These are phyloP conservation scores for Leptoxyphium fumago DNA, from an alignment of 2,329 filamentous ascomycete genomes.

Conservation along the genomic window DNA sequence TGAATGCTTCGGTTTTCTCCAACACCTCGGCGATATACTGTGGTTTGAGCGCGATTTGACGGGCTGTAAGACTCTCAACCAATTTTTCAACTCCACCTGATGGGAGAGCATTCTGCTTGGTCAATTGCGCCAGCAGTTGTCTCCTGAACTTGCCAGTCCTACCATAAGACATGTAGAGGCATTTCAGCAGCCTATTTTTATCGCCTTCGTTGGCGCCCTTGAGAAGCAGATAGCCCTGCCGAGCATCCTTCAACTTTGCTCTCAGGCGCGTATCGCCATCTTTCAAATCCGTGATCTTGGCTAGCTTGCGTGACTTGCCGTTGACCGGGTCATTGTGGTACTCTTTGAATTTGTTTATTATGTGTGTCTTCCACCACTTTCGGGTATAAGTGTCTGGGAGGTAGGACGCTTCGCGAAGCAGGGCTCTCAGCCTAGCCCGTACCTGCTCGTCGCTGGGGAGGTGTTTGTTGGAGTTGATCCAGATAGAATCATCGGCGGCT, in stretches of 20 bases:
- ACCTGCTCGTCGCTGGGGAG: too few relatives aligned
- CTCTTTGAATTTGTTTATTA: background rate
- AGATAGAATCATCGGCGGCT: too few relatives aligned
- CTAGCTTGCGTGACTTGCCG: background rate
- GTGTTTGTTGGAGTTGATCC: too few relatives aligned
- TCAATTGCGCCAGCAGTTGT: conserved; percentile 24
- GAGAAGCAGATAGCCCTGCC: conserved; percentile 31
- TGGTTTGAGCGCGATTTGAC: background rate
- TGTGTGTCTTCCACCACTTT: background rate
- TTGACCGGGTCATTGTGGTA: background rate
- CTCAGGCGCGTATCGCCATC: conserved; percentile 2
- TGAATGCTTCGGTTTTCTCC: background rate
- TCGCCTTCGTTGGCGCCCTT: conserved; percentile 43
- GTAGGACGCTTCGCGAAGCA: conserved; percentile 45
- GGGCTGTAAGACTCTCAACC: background rate
- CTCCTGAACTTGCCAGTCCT: conserved; percentile 39
- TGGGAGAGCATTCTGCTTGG: background rate
- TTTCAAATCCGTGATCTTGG: background rate
- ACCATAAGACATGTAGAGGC: conserved; percentile 43
- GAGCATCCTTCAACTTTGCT: conserved; percentile 17
- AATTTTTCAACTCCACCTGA: background rate
- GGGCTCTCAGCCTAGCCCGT: conserved; percentile 28
- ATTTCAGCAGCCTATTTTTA: conserved; percentile 32
- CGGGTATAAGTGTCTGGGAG: conserved; percentile 39
- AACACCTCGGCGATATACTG: background rate